phyloP scores from a whole-genome alignment of 257 asterid genomes.

The Nicotiana undulata region DNA sequence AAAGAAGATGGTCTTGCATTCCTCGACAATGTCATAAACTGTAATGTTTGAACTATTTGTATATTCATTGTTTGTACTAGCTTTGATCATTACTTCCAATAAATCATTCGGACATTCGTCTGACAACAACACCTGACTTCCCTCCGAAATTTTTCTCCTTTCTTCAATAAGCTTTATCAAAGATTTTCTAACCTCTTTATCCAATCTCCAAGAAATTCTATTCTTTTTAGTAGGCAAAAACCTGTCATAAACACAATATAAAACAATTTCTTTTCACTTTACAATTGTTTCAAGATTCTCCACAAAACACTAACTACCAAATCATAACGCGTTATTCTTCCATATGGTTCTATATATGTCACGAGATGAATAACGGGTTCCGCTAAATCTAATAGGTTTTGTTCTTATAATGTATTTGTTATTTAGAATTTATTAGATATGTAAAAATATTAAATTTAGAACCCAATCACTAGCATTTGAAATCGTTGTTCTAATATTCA shows the following conservation, averaged over 20 bases:
- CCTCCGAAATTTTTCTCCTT: constrained; percentile 37
- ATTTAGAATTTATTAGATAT: too few relatives aligned
- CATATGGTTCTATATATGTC: neutral
- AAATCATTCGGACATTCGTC: constrained; percentile 80
- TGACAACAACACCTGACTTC: constrained; percentile 37
- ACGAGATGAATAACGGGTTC: rapidly evolving
- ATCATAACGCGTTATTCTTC: neutral
- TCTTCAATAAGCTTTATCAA: constrained; percentile 66
- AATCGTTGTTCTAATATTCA: too few relatives aligned
- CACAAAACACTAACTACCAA: constrained; percentile 6
- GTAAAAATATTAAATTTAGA: too few relatives aligned
- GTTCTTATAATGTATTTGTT: too few relatives aligned
- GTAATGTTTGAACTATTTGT: constrained; percentile 35
- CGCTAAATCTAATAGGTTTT: too few relatives aligned
- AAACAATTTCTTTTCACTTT: neutral
- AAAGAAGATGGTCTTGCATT: constrained; percentile 75
- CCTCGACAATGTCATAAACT: constrained; percentile 58
- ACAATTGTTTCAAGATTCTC: neutral
- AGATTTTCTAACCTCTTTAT: constrained; percentile 50
- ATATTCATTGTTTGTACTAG: constrained; percentile 49
- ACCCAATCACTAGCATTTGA: too few relatives aligned
- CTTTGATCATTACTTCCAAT: constrained; percentile 75
- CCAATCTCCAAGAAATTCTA: constrained; percentile 55
- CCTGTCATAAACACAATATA: constrained; percentile 19
- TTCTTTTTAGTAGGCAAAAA: constrained; percentile 71